Evolutionary conservation across 805 yeast species (phyloP).

Genomic region (Candida lessepsii): DNA sequence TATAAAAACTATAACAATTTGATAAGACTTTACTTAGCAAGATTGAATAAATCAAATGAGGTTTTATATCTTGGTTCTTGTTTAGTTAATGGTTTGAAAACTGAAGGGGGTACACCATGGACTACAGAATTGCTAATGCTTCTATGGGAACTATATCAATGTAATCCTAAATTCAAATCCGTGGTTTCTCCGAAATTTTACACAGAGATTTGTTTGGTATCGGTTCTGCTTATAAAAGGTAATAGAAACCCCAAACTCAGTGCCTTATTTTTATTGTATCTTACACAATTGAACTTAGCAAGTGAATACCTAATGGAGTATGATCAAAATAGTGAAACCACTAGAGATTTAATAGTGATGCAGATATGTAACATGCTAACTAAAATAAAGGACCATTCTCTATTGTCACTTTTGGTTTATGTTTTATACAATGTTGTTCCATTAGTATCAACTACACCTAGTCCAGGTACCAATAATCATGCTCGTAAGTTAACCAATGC

Average conservation of each 20-base stretch:
- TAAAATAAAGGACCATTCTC: conserved; percentile 8
- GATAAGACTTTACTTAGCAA: conserved; percentile 51
- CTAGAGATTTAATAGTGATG: conserved; percentile 61
- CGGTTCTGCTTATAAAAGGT: conserved; percentile 57
- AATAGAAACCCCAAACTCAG: conserved; percentile 48
- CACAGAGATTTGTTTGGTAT: conserved; percentile 51
- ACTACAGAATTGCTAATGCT: conserved; percentile 58
- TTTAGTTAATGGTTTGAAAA: conserved; percentile 46
- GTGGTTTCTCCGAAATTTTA: conserved; percentile 41
- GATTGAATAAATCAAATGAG: conserved; percentile 55
- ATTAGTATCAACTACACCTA: conserved; percentile 26
- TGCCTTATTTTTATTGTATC: conserved; percentile 50
- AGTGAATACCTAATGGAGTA: conserved; percentile 44
- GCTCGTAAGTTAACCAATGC: conserved; percentile 26
- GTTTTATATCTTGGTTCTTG: conserved; percentile 48
- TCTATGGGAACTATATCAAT: conserved; percentile 74
- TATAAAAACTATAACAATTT: conserved; percentile 31
- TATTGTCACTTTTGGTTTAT: conserved; percentile 51
- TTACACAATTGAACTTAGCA: conserved; percentile 42
- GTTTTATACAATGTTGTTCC: conserved; percentile 58
- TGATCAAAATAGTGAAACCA: conserved; percentile 44
- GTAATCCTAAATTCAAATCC: conserved; percentile 58
- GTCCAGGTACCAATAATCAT: conserved; percentile 19
- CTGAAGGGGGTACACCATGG: conserved; percentile 42
- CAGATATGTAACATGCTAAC: conserved; percentile 48